phyloP scores from a whole-genome alignment of 371 early-diverging fungal genomes.

The Basidiobolus meristosporus region DNA sequence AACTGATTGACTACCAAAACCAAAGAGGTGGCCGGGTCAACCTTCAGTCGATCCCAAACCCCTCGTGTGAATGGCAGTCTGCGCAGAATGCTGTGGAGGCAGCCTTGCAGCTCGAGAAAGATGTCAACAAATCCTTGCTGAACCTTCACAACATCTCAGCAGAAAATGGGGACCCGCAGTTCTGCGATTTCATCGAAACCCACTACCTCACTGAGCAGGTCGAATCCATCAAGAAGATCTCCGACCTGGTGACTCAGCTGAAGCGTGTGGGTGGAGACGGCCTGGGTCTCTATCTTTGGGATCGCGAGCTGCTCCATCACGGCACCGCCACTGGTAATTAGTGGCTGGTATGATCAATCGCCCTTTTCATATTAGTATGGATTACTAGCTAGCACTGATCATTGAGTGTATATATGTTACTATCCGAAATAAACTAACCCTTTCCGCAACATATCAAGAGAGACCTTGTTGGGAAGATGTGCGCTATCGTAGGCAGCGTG shows the following conservation, averaged over 20 bases:
- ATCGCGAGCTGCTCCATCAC: slow-evolving; percentile 1
- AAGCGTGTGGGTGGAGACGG: slow-evolving; percentile 33
- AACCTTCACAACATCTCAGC: slow-evolving; percentile 24
- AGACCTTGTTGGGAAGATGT: too few relatives aligned
- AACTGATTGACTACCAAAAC: slow-evolving; percentile 33
- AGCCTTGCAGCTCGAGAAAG: slow-evolving; percentile 43
- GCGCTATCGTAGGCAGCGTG: too few relatives aligned
- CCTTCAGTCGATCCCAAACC: slow-evolving; percentile 14
- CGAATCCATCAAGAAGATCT: slow-evolving; percentile 37
- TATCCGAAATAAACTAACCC: too few relatives aligned
- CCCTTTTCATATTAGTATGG: too few relatives aligned
- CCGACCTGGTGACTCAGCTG: slow-evolving; percentile 41
- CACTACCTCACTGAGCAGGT: slow-evolving; percentile 42
- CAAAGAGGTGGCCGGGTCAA: slow-evolving; percentile 32
- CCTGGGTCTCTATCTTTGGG: slow-evolving; percentile 11
- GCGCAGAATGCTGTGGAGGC: slow-evolving; percentile 42
- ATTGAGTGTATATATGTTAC: too few relatives aligned
- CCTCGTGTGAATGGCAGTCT: slow-evolving; percentile 33
- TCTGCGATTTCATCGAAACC: slow-evolving; percentile 31
- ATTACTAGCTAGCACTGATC: too few relatives aligned
- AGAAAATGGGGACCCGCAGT: slow-evolving; percentile 25
- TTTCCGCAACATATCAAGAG: too few relatives aligned
- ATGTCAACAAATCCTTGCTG: slow-evolving; percentile 35
- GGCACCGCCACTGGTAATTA: too few relatives aligned
- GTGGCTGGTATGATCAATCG: too few relatives aligned